Base-by-base conservation (phyloP, 78 protist genomes). In the Tieghemostelium lacteum region DNA sequence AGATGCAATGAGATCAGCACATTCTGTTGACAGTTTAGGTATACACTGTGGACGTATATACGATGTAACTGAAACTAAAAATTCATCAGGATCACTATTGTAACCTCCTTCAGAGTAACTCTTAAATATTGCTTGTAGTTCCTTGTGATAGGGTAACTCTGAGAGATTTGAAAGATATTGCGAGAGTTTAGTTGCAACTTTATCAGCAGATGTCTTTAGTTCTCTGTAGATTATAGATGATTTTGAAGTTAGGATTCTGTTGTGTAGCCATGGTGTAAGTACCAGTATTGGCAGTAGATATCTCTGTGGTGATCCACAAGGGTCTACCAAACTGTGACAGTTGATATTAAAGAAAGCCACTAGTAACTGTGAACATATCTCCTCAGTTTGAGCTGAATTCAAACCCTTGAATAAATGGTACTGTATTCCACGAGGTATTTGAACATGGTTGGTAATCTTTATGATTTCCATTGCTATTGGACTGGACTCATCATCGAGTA, bases 371-470 rank as follows among this genome's bases (percentile, higher is more conserved):
- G 77, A 55, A 10, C 71, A 29, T 22, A 58, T 37, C 20, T 83
- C 89, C 31, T 83, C 89, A 0, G 89, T 69, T 8, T 6, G 40
- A 28, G 76, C 73, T 42, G 70, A 49, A 29, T 69, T 42, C 17
- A 83, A 57, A 40, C 89, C 88, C 42, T 83, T 83, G 45, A 69
- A 83, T 3, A 83, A 63, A 60, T 83, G 89, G 42, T 83, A 83
- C 31, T 83, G 89, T 17, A 69, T 69, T 22, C 77, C 89, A 40
- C 89, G 52, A 55, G 89, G 89, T 31, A 83, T 83, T 0, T 40
- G 7, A 26, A 78, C 55, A 12, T 83, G 69, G n/a, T 66, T 52
- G 57, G 89, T 61, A 6, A 20, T 49, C 7, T 58, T 24, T 14
- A 61, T 20, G 45, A 69, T 24, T 28, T 83, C 57, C 29, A 29